Evolutionary conservation across 306 rosid species (phyloP).

Genomic region (Sicyos baderoa): DNA sequence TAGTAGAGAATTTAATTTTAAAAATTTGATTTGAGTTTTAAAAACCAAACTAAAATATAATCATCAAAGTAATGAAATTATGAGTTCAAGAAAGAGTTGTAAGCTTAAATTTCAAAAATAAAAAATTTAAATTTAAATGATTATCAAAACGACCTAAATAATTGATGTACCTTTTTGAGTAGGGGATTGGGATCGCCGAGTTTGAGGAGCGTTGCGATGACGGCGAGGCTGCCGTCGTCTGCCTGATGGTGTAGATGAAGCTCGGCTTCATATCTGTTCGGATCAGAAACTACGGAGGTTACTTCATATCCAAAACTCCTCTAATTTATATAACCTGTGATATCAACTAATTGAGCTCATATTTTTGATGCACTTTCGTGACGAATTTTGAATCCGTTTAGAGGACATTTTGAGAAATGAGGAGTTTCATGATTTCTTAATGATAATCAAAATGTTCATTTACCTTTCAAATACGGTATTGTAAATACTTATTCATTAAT

Average conservation of each 20-base stretch:
- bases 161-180: constrained; percentile 38
- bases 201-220: constrained; percentile 44
- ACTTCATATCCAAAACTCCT: not conserved
- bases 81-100: too few relatives aligned
- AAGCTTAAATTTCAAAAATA: too few relatives aligned
- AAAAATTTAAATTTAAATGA: too few relatives aligned
- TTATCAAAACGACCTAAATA: not conserved
- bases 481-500: too few relatives aligned
- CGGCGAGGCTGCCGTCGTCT: constrained; percentile 40
- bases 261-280: constrained; percentile 34
- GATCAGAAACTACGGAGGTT: not conserved
- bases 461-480: not conserved
- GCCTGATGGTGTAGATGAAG: constrained; percentile 61
- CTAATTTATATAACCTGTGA: not conserved
- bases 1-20: too few relatives aligned
- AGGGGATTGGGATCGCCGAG: constrained; percentile 49
- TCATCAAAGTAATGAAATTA: too few relatives aligned
- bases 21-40: too few relatives aligned
- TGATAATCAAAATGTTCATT: not conserved
- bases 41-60: too few relatives aligned
- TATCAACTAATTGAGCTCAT: too few relatives aligned
- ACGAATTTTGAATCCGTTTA: not conserved
- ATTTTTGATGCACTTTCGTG: not conserved
- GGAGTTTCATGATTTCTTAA: not conserved
- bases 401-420: not conserved